A percentile compares a stretch with the other conserved stretches of the same genome.
Evolutionary conservation across 345 rosid species (phyloP).

Genomic region (Syzygium oleosum): DNA sequence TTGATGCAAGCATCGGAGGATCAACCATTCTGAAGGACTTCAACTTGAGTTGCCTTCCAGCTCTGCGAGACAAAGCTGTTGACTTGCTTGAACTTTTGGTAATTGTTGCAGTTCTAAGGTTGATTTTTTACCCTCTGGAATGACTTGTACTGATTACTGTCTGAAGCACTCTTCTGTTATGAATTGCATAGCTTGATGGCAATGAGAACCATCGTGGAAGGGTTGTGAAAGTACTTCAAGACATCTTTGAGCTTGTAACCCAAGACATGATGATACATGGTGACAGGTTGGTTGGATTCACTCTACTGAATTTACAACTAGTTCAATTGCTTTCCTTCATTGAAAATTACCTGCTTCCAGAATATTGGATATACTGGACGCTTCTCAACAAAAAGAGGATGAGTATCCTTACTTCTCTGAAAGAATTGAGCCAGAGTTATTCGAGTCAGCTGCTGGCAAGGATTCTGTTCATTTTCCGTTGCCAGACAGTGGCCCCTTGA

Average conservation of each 20-base stretch:
- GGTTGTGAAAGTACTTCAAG: slow-evolving; percentile 82
- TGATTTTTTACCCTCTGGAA: not conserved
- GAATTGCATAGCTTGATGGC: slow-evolving; percentile 47
- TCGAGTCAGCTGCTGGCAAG: slow-evolving; percentile 41
- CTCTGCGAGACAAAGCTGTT: slow-evolving; percentile 51
- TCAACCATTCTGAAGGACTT: slow-evolving; percentile 65
- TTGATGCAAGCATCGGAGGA: slow-evolving; percentile 61
- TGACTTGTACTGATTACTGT: not conserved
- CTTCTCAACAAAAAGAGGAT: slow-evolving; percentile 21
- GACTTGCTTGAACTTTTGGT: slow-evolving; percentile 81
- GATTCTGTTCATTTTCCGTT: slow-evolving; percentile 69
- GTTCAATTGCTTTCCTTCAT: not conserved
- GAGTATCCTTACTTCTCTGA: slow-evolving; percentile 30
- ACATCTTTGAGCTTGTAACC: slow-evolving; percentile 82
- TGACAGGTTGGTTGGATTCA: slow-evolving; percentile 42
- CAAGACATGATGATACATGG: slow-evolving; percentile 75
- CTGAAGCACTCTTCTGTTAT: not conserved
- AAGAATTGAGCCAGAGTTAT: slow-evolving; percentile 57
- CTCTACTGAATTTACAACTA: not conserved
- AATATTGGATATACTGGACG: slow-evolving; percentile 36
- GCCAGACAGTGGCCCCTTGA: slow-evolving; percentile 55
- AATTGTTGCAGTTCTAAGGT: slow-evolving; percentile 15
- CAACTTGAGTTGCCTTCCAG: slow-evolving; percentile 63
- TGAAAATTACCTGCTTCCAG: slow-evolving; percentile 18
- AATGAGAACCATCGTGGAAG: slow-evolving; percentile 35